Evolutionary conservation across 768 basidiomycete genomes (phyloP).

Genomic region (Mycena crocata): DNA sequence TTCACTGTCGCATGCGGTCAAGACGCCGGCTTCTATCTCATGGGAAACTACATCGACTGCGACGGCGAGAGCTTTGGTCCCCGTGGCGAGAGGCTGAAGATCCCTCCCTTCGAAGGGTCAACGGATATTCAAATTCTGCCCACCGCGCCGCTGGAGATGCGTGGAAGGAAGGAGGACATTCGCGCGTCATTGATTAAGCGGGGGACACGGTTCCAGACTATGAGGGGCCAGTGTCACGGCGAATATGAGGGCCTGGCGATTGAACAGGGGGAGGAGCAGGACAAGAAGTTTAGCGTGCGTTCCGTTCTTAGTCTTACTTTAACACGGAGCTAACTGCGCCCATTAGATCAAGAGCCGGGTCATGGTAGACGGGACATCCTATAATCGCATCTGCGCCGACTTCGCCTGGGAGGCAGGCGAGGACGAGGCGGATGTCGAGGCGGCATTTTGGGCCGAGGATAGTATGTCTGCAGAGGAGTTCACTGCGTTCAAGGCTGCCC

Average conservation of each 20-base stretch:
- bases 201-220: conserved; percentile 26
- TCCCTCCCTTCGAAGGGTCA: conserved; percentile 24
- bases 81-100: conserved; percentile 16
- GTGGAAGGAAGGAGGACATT: conserved; percentile 71
- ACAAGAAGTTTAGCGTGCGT: conserved; percentile 24
- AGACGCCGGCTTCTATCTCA: conserved; percentile 14
- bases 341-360: conserved; percentile 23
- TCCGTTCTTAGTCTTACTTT: background rate
- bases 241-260: conserved; percentile 29
- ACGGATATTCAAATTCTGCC: conserved; percentile 15
- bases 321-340: conserved; percentile 1
- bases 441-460: conserved; percentile 27
- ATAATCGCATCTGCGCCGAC: conserved; percentile 21
- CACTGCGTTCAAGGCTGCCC: conserved; percentile 11
- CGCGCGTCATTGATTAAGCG: conserved; percentile 56
- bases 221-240: conserved; percentile 28
- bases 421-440: conserved; percentile 17
- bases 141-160: conserved; percentile 60
- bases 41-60: conserved; percentile 20
- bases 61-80: conserved; percentile 29
- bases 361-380: conserved; percentile 24
- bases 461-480: conserved; percentile 27
- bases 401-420: conserved; percentile 17
- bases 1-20: conserved; percentile 19
- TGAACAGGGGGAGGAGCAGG: conserved; percentile 13